Evolutionary conservation across 441 rosid species (phyloP), one percentile per base, ranked within the genome.

Genomic region (Mallotus japonicus): DNA sequence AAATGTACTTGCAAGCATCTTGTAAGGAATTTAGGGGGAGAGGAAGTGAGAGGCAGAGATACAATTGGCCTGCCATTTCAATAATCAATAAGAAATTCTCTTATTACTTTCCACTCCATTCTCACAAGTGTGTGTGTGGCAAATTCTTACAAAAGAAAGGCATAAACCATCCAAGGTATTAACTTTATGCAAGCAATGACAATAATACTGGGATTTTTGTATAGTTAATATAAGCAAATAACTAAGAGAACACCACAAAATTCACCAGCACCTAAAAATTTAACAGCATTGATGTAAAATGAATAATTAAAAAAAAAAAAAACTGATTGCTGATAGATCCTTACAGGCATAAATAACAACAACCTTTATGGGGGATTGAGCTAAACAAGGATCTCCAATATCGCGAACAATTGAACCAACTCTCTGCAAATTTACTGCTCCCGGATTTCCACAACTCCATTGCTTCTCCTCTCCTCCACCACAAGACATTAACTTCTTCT

Each of bases 311-410:
- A 50, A 71, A 40, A 5, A 49, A 14, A 11, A 3, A 50, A 14
- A 50, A 12, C 4, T 44, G 54, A 74, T 60, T 1, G 22, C 37
- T 44, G 80, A 79, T 71, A 69, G 78, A 65, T 59, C 73, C 88
- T 87, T 84, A 89, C 82, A 86, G 81, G 75, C 62, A 85, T 79
- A 83, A 65, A 83, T 79, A 84, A 85, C 84, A 90, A 90, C 92
- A 90, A 90, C 92, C 96, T 90, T 92, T 76, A 86, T 87, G 37
- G 86, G 85, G 42, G 95, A 86, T 67, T 89, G 97, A 60, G 85
- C 79, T 69, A 92, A 91, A 80, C 96, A 94, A 76, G 95, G 96
- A 81, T 92, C 95, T 78, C 97, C 87, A 76, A 94, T 86, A 75
- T 90, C 90, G 67, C 92, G 91, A 66, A 89, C 95, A 28, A 92